Percentiles rank a stretch among this genome's conserved stretches.
These are phyloP conservation scores for Tricladium varicosporioides DNA, from an alignment of 2,329 filamentous ascomycete genomes.

Conservation along the genomic window DNA sequence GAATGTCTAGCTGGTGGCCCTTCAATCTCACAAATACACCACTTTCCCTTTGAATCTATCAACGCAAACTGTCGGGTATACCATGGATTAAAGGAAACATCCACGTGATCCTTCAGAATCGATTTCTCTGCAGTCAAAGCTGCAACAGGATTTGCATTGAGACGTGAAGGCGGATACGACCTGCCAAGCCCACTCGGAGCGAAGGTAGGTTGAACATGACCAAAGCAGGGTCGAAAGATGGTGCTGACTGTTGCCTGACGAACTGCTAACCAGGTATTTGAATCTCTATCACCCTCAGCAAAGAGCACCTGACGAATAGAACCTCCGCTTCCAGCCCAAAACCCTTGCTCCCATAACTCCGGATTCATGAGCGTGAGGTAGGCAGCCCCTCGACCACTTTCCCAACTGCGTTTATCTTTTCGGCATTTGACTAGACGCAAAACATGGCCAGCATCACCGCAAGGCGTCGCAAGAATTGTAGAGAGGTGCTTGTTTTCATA, in stretches of 20 bases:
- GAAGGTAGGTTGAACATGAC: constrained; percentile 10
- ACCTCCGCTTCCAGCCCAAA: constrained; percentile 36
- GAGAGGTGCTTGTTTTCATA: constrained; percentile 20
- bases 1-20: constrained; percentile 14
- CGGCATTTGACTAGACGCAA: constrained; percentile 30
- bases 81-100: constrained; percentile 65
- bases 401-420: constrained; percentile 29
- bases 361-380: constrained; percentile 21
- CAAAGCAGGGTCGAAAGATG: constrained; percentile 40
- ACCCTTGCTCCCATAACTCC: constrained; percentile 24
- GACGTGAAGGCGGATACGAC: constrained; percentile 42
- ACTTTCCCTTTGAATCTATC: constrained; percentile 62
- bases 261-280: constrained; percentile 44
- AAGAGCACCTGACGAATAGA: constrained; percentile 49
- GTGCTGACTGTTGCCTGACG: constrained; percentile 41
- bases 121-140: constrained; percentile 51
- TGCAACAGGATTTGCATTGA: constrained; percentile 55
- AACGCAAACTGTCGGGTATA: constrained; percentile 61
- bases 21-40: constrained; percentile 62
- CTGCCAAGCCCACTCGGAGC: constrained; percentile 8
- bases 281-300: constrained; percentile 36
- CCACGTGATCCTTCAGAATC: constrained; percentile 54
- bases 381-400: constrained; percentile 18
- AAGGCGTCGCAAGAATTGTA: constrained; percentile 28
- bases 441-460: constrained; percentile 32